phyloP scores from a whole-genome alignment of 2,329 filamentous ascomycete genomes.

The Xylariales sp. region DNA sequence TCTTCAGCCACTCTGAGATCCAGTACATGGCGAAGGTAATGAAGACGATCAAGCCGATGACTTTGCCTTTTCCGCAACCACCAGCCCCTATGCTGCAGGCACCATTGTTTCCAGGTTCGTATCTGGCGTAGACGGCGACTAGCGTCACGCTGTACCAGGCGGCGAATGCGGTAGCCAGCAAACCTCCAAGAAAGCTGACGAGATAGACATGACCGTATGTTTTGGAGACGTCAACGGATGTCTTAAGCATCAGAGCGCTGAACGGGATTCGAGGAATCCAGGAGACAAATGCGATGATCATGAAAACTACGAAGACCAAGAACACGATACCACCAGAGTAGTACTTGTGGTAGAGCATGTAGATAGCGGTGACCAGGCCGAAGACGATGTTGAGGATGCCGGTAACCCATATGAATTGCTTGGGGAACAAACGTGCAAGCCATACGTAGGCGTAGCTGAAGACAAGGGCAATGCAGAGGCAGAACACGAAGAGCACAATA shows the following conservation, averaged over 20 bases:
- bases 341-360: conserved; percentile 73
- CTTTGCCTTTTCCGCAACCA: conserved; percentile 67
- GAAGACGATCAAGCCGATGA: conserved; percentile 81
- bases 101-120: conserved; percentile 59
- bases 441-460: conserved; percentile 75
- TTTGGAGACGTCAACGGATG: conserved; percentile 79
- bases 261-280: conserved; percentile 93
- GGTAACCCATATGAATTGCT: conserved; percentile 89
- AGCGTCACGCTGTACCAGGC: conserved; percentile 86
- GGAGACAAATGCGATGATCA: conserved; percentile 75
- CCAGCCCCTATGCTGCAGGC: conserved; percentile 49
- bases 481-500: conserved; percentile 77
- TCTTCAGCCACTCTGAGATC: conserved; percentile 92
- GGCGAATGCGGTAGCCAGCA: conserved; percentile 69
- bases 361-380: conserved; percentile 80
- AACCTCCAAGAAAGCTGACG: conserved; percentile 77
- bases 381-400: conserved; percentile 83
- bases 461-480: conserved; percentile 67
- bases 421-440: conserved; percentile 71
- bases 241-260: conserved; percentile 83
- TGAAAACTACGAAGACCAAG: conserved; percentile 74
- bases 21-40: conserved; percentile 91
- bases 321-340: conserved; percentile 86
- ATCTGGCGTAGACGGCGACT: conserved; percentile 81
- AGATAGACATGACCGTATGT: conserved; percentile 81